Evolutionary conservation across 140 eudicot species (phyloP), one percentile per base, ranked within the genome.

Genomic region (Flaveria floridana): DNA sequence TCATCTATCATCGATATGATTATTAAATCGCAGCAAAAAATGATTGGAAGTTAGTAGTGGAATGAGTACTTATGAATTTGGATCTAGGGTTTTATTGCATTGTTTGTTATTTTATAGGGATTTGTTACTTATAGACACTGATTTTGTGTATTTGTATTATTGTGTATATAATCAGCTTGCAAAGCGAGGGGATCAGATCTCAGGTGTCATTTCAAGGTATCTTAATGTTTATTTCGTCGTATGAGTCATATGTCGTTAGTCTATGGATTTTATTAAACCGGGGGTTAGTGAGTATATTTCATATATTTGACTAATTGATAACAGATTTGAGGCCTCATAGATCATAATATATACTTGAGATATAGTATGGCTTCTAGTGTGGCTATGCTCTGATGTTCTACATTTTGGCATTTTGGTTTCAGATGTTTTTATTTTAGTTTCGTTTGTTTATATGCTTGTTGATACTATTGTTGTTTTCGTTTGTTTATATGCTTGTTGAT

Each of bases 131-230:
- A 4, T 73, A 42, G 14, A 11, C 47, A 3, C 50, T 73, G 3
- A 80, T 71, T 30, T 1, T 0, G 20, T 50, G 14, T 28, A n/a
- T 55, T 0, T 70, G 3, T 20, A 8, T 39, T 52, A 7, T 16
- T 52, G 41, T 58, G n/a, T 51, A 1, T 42, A n/a, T 13, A 56
- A 71, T 53, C 83, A 86, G 91, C 91, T 72, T 86, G 91, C 88
- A 86, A 86, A 30, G 86, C 88, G 12, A 76, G 86, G 76, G 88
- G 88, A 68, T 75, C 90, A 0, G 88, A 80, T 76, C 91, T 86
- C 77, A 84, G 91, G 79, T 83, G 85, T 56, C 91, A 86, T 65
- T 86, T 86, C 77, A 86, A 86, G 91, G 91, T 86, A 79, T 50
- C 0, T 59, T 70, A 0, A 6, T 62, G 4, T 23, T n/a, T 46